These are phyloP conservation scores for Phytophthora pluvialis DNA, from an alignment of 352 stramenopile genomes.

Conservation along the genomic window DNA sequence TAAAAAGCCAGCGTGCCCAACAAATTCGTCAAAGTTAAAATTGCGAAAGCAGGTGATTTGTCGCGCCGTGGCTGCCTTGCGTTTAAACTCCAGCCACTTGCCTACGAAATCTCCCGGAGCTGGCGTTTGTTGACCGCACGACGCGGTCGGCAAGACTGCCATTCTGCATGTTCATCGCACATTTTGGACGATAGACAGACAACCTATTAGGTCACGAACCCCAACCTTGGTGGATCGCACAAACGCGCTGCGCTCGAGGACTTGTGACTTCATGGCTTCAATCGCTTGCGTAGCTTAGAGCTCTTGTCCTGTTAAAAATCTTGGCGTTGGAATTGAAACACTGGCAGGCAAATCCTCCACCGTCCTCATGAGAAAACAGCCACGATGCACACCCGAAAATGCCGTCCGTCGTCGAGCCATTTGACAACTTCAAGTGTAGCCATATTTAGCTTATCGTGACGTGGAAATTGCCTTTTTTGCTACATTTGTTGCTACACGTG, in stretches of 20 bases:
- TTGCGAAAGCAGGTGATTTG: conserved; percentile 23
- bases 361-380: too few relatives aligned
- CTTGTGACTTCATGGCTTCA: conserved; percentile 14
- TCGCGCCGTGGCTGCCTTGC: neutral
- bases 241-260: conserved; percentile 4
- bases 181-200: conserved; percentile 42
- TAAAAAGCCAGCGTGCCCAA: conserved; percentile 33
- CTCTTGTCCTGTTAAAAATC: too few relatives aligned
- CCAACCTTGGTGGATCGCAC: conserved; percentile 3
- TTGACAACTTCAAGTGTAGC: neutral
- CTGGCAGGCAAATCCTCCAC: too few relatives aligned
- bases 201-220: conserved; percentile 33
- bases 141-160: conserved; percentile 36
- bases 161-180: conserved; percentile 41
- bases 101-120: conserved; percentile 31
- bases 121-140: conserved; percentile 22
- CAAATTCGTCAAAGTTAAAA: conserved; percentile 28
- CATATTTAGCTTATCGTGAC: conserved; percentile 21
- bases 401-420: neutral
- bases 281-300: too few relatives aligned
- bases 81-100: conserved; percentile 41
- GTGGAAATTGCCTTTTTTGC: neutral
- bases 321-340: too few relatives aligned
- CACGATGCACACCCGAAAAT: neutral
- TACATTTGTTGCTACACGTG: neutral